A percentile compares a stretch with the other conserved stretches of the same genome.
These are phyloP conservation scores for Eucommia ulmoides DNA, from an alignment of 257 asterid species.

Conservation along the genomic window DNA sequence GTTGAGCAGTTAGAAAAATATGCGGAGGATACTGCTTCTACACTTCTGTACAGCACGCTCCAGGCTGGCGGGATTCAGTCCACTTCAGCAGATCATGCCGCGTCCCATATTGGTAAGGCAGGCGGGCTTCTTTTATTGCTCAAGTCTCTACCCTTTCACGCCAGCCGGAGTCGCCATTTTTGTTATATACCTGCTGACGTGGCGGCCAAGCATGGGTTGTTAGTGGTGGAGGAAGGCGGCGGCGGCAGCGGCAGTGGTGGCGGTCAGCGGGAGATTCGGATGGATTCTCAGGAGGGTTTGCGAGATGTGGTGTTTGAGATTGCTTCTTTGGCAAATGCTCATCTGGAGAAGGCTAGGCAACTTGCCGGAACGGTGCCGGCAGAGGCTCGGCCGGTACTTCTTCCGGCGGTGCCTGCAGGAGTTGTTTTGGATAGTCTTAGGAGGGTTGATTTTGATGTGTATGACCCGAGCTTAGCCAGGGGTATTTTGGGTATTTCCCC, in stretches of 20 bases:
- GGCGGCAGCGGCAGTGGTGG: too few species aligned
- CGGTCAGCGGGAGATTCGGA: slow-evolving; percentile 37
- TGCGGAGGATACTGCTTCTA: slow-evolving; percentile 80
- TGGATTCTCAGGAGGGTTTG: slow-evolving; percentile 56
- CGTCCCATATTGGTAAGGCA: slow-evolving; percentile 93
- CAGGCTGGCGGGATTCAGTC: slow-evolving; percentile 72
- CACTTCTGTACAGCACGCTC: slow-evolving; percentile 75
- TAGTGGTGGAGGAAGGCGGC: slow-evolving; percentile 32
- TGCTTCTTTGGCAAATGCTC: slow-evolving; percentile 83
- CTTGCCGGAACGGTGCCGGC: slow-evolving; percentile 57
- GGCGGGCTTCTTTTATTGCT: slow-evolving; percentile 79
- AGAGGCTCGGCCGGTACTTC: slow-evolving; percentile 64
- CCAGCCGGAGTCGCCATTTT: slow-evolving; percentile 40
- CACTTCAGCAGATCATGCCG: slow-evolving; percentile 84
- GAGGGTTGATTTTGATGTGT: slow-evolving; percentile 67
- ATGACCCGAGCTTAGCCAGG: slow-evolving; percentile 52
- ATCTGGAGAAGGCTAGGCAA: slow-evolving; percentile 69
- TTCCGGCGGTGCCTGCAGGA: slow-evolving; percentile 79
- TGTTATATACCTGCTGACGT: slow-evolving; percentile 53
- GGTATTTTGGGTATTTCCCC: slow-evolving; percentile 77
- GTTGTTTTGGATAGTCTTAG: slow-evolving; percentile 51
- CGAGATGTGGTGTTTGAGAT: slow-evolving; percentile 68
- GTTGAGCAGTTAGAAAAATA: slow-evolving; percentile 65
- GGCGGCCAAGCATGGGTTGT: slow-evolving; percentile 68
- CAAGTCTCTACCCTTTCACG: slow-evolving; percentile 77